Evolutionary conservation across 441 rosid genomes (phyloP).

Genomic region (Theobroma grandiflorum): DNA sequence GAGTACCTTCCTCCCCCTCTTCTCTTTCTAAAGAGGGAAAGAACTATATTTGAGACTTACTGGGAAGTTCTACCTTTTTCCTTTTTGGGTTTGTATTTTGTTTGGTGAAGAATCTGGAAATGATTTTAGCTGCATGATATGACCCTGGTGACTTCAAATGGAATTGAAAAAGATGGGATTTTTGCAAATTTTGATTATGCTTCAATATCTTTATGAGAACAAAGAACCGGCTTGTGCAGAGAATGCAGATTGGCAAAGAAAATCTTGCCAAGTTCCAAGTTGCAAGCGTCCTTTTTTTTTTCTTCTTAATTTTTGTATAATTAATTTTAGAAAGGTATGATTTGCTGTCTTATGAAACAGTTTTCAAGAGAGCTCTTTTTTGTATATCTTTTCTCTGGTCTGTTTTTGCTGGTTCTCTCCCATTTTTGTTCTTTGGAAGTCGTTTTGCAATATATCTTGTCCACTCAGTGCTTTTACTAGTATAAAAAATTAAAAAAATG

Average conservation of each 20-base stretch:
- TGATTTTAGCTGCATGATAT: neutral
- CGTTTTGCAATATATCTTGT: neutral
- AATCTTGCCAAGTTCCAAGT: neutral
- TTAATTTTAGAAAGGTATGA: neutral
- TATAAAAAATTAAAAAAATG: neutral
- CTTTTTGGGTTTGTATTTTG: neutral
- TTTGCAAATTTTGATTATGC: neutral
- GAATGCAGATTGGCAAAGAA: neutral
- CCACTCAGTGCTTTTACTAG: neutral
- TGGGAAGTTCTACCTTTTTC: neutral
- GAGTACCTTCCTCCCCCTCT: neutral
- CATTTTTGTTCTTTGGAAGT: neutral
- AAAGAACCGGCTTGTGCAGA: neutral
- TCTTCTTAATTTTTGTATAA: neutral
- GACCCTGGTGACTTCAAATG: neutral
- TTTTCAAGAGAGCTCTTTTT: neutral
- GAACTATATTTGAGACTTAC: neutral
- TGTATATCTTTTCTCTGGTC: neutral
- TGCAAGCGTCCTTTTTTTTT: neutral
- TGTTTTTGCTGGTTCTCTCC: neutral
- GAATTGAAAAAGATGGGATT: neutral
- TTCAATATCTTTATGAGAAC: neutral
- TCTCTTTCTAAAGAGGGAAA: neutral
- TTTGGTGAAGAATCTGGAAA: neutral
- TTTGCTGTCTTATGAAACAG: neutral